phyloP scores from a whole-genome alignment of 352 stramenopile species.

The Plasmopara halstedii region DNA sequence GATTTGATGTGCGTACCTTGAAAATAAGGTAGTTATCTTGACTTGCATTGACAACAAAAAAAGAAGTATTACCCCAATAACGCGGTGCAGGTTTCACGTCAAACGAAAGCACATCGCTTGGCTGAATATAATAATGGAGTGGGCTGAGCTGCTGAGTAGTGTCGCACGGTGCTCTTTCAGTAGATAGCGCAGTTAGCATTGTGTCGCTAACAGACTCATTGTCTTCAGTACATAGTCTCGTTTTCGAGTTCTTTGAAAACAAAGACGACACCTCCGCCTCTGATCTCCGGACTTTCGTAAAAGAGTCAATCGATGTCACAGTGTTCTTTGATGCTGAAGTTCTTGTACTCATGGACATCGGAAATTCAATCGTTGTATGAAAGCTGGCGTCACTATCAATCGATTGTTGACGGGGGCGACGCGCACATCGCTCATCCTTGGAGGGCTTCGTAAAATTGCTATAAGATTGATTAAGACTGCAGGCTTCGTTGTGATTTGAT shows the following conservation, averaged over 20 bases:
- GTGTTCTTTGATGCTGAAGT: conserved; percentile 6
- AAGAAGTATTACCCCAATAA: conserved; percentile 30
- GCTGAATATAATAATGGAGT: conserved; percentile 36
- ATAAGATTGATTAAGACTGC: conserved; percentile 4
- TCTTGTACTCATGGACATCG: conserved; percentile 3
- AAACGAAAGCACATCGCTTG: conserved; percentile 36
- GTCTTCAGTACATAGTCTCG: conserved; percentile 10
- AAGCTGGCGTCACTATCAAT: conserved; percentile 22
- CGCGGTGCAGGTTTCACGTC: conserved; percentile 26
- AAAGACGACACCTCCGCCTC: conserved; percentile 3
- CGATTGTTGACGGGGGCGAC: conserved; percentile 10
- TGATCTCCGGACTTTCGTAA: conserved; percentile 2
- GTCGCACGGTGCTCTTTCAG: conserved; percentile 3
- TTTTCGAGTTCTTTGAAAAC: not conserved
- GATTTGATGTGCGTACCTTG: conserved; percentile 78
- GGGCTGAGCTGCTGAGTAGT: conserved; percentile 6
- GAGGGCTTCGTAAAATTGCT: conserved; percentile 17
- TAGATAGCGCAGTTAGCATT: conserved; percentile 20
- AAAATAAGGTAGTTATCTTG: conserved; percentile 47
- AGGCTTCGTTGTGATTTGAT: conserved; percentile 12
- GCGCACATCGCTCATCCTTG: conserved; percentile 6
- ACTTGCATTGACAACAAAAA: conserved; percentile 59
- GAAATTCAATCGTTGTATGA: conserved; percentile 20
- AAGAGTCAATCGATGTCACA: conserved; percentile 11
- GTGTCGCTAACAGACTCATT: not conserved